Percentiles rank a stretch among this genome's conserved stretches.
These are phyloP conservation scores for Penicillium pulvis DNA, from an alignment of 495 filamentous ascomycete species.

Conservation along the genomic window DNA sequence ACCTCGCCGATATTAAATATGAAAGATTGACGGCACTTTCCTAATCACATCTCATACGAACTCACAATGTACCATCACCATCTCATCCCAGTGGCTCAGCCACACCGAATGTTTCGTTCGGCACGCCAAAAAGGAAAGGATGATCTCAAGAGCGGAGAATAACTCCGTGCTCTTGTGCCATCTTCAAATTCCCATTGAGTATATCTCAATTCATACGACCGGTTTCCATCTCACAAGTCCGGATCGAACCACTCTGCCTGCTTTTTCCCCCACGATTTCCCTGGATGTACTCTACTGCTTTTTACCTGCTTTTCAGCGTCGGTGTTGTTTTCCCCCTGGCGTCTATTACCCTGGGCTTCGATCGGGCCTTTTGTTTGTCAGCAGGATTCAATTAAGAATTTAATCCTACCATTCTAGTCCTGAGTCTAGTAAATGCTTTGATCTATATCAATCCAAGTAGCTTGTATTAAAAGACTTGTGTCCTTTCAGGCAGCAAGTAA, in stretches of 20 bases:
- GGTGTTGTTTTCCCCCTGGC: constrained; percentile 8
- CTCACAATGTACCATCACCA: constrained; percentile 11
- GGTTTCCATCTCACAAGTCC: not conserved
- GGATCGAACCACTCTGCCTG: not conserved
- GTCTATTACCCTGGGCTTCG: constrained; percentile 3
- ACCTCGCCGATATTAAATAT: constrained; percentile 22
- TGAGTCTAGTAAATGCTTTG: not conserved
- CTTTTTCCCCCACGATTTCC: constrained; percentile 2
- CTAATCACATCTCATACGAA: not conserved
- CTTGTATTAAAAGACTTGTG: too few species aligned
- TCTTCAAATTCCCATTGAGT: not conserved
- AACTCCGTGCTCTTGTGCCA: too few species aligned
- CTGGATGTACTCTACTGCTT: constrained; percentile 12
- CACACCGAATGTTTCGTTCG: not conserved
- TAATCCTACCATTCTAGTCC: not conserved
- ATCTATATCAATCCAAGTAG: too few species aligned
- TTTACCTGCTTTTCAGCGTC: constrained; percentile 15
- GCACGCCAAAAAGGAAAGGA: too few species aligned
- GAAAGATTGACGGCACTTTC: too few species aligned
- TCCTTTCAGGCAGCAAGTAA: too few species aligned
- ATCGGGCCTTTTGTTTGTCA: not conserved
- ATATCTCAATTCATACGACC: not conserved
- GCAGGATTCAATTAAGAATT: not conserved
- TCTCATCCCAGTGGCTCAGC: not conserved
- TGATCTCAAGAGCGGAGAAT: too few species aligned